Conservation (phyloP, 129 eudicot species). For the Mikania micrantha region DNA sequence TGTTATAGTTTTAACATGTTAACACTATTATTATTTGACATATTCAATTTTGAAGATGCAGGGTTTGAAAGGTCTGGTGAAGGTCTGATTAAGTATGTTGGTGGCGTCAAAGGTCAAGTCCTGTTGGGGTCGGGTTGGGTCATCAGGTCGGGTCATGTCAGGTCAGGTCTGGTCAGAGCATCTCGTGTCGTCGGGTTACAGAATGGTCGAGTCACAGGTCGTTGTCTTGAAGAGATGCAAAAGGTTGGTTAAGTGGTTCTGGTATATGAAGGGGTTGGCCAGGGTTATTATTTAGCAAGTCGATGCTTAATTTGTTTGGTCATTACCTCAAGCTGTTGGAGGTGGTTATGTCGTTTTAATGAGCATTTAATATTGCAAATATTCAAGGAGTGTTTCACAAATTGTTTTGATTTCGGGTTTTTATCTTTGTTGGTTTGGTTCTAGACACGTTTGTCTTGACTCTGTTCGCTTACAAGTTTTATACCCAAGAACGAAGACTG, state of each 20-base stretch:
- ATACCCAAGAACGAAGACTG: background rate
- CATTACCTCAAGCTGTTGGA: background rate
- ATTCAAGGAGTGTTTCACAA: background rate
- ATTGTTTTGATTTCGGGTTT: background rate
- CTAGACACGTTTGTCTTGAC: background rate
- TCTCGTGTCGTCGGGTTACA: background rate
- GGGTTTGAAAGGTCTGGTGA: no score
- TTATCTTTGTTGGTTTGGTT: background rate
- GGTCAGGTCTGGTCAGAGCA: conserved; percentile 2
- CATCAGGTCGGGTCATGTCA: background rate
- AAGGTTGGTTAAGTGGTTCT: background rate
- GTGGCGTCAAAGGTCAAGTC: conserved; percentile 16
- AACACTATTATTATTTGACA: background rate
- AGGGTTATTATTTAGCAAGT: background rate
- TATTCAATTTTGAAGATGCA: background rate
- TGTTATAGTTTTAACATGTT: background rate
- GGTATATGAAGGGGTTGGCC: background rate
- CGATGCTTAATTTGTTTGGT: background rate
- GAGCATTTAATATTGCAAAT: background rate
- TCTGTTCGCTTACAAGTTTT: background rate
- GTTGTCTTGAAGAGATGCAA: background rate
- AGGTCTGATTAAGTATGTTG: background rate
- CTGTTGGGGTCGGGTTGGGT: conserved; percentile 18
- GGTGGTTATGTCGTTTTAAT: background rate
- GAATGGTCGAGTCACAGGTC: background rate